These are phyloP conservation scores for Venturia nashicola DNA, from an alignment of 2,329 filamentous ascomycete genomes.

Conservation along the genomic window DNA sequence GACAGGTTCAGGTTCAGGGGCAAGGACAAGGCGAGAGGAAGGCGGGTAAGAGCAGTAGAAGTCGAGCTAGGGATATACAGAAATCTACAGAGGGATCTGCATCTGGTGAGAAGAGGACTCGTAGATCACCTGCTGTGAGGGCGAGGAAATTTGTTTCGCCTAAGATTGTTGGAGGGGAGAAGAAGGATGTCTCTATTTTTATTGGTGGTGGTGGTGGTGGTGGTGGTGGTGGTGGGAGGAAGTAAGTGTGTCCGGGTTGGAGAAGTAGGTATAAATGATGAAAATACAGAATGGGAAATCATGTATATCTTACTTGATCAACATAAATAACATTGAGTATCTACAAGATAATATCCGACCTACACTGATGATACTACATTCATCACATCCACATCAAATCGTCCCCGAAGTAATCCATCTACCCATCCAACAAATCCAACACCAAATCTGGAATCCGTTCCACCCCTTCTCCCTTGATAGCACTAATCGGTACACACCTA, in stretches of 20 bases:
- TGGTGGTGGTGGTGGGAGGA: background rate
- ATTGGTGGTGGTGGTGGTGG: background rate
- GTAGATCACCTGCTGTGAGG: background rate
- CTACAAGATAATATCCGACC: background rate
- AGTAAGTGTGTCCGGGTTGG: too few relatives aligned
- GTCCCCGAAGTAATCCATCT: background rate
- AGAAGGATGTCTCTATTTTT: background rate
- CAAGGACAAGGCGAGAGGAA: background rate
- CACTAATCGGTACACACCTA: constrained; percentile 72
- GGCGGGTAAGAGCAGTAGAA: background rate
- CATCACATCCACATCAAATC: too few relatives aligned
- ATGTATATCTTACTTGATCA: background rate
- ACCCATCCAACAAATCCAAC: constrained; percentile 44
- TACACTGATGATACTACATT: too few relatives aligned
- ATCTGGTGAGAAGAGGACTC: background rate
- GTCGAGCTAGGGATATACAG: background rate
- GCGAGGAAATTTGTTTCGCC: background rate
- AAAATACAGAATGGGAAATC: background rate
- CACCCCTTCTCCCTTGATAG: constrained; percentile 76
- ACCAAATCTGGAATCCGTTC: constrained; percentile 62
- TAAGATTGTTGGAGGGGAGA: background rate
- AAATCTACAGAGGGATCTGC: background rate
- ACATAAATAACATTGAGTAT: background rate
- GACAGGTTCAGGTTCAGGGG: too few relatives aligned
- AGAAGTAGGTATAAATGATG: too few relatives aligned